phyloP scores from a whole-genome alignment of 2,329 filamentous ascomycete species.

The Neonectria faginata region DNA sequence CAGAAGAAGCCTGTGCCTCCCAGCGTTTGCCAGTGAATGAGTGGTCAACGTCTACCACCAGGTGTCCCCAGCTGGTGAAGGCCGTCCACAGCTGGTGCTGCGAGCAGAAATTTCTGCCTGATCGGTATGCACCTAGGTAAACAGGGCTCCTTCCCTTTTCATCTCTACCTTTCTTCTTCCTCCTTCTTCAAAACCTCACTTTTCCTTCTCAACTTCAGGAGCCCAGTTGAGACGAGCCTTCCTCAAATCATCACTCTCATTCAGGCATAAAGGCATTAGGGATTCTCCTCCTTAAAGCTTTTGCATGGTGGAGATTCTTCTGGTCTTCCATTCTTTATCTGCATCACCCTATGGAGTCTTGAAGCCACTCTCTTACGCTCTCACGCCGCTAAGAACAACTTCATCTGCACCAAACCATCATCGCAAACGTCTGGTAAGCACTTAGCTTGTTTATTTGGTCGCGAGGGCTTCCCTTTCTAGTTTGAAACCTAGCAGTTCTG shows the following conservation, averaged over 20 bases:
- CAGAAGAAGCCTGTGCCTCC: neutral
- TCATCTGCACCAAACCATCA: neutral
- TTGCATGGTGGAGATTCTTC: too few species aligned
- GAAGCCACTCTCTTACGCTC: neutral
- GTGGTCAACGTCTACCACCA: neutral
- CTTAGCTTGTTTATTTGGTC: neutral
- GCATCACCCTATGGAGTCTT: neutral
- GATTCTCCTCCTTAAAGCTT: neutral
- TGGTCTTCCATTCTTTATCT: neutral
- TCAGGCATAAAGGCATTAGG: conserved; percentile 15
- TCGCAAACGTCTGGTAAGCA: neutral
- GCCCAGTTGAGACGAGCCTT: conserved; percentile 8
- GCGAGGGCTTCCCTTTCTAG: neutral
- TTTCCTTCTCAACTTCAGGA: neutral
- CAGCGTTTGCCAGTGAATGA: neutral
- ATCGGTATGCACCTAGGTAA: neutral
- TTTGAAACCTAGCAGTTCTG: neutral
- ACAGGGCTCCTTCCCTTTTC: neutral
- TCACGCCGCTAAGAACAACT: neutral
- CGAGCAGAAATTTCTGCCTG: neutral
- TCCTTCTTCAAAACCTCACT: neutral
- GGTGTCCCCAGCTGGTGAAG: conserved; percentile 1
- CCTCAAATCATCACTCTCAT: neutral
- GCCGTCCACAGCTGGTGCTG: neutral
- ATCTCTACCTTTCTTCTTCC: neutral